Evolutionary conservation across 345 rosid species (phyloP).

Genomic region (Linum usitatissimum): DNA sequence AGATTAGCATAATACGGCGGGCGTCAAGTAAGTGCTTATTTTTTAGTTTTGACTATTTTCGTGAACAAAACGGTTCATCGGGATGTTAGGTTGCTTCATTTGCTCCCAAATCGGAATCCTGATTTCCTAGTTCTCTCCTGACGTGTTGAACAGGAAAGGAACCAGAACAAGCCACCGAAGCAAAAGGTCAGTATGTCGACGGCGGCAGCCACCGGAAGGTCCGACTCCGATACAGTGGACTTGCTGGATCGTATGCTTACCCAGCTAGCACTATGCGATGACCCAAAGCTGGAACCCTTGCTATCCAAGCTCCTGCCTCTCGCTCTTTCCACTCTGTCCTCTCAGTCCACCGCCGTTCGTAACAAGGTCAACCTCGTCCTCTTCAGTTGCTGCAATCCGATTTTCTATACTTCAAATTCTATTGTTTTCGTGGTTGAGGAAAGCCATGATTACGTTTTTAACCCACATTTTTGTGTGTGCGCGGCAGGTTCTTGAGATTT

Average conservation of each 20-base stretch:
- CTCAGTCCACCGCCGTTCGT: conserved; percentile 48
- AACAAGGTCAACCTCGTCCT: conserved; percentile 46
- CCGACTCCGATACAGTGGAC: conserved; percentile 71
- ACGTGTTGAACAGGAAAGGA: background rate
- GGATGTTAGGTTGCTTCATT: no score
- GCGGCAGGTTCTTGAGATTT: conserved; percentile 79
- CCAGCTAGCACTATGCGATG: conserved; percentile 79
- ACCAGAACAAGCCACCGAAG: background rate
- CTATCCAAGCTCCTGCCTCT: conserved; percentile 74
- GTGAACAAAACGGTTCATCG: no score
- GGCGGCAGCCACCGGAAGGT: conserved; percentile 24
- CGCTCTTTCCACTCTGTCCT: conserved; percentile 65
- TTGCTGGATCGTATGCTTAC: conserved; percentile 92
- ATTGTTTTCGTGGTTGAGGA: background rate
- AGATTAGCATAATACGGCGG: no score
- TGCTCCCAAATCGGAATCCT: background rate
- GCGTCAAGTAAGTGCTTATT: no score
- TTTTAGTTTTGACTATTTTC: no score
- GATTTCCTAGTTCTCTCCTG: background rate
- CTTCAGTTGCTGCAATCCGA: background rate
- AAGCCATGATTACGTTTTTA: background rate
- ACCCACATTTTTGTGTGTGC: background rate
- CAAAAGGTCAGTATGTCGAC: conserved; percentile 9
- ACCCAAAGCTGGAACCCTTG: conserved; percentile 60
- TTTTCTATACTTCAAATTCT: background rate